A percentile compares a stretch with the other conserved stretches of the same genome.
These are phyloP conservation scores for Mycena rosella DNA, from an alignment of 768 basidiomycete species.

Conservation along the genomic window DNA sequence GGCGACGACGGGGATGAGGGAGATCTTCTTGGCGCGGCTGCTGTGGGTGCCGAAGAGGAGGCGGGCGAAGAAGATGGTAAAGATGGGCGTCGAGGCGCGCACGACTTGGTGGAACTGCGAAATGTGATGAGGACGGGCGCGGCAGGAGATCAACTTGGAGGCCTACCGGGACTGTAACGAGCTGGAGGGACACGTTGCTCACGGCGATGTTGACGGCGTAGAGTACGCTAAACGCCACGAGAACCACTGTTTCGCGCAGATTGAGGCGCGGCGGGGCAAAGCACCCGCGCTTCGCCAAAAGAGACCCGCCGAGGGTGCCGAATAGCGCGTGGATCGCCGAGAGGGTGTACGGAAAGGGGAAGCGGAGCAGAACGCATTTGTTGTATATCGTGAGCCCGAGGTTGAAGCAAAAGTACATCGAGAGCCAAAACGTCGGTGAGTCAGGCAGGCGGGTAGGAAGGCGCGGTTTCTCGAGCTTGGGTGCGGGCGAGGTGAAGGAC, in stretches of 20 bases:
- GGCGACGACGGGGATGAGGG: slow-evolving; percentile 86
- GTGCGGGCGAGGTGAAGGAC: slow-evolving; percentile 23
- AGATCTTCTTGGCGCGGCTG: slow-evolving; percentile 72
- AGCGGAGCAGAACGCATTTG: slow-evolving; percentile 90
- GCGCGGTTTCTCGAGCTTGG: slow-evolving; percentile 25
- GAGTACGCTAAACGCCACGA: slow-evolving; percentile 87
- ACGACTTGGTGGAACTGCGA: slow-evolving; percentile 96
- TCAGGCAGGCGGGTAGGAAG: slow-evolving; percentile 10
- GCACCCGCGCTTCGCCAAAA: slow-evolving; percentile 50
- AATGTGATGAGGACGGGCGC: neutral
- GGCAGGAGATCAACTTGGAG: slow-evolving; percentile 9
- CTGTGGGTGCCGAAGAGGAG: slow-evolving; percentile 74
- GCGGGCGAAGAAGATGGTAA: slow-evolving; percentile 85
- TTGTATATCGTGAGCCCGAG: slow-evolving; percentile 95
- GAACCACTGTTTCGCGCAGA: slow-evolving; percentile 65
- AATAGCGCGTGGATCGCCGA: slow-evolving; percentile 93
- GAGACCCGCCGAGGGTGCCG: slow-evolving; percentile 76
- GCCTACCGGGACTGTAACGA: slow-evolving; percentile 92
- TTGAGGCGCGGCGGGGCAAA: slow-evolving; percentile 71
- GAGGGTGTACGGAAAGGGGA: slow-evolving; percentile 96
- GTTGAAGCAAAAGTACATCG: slow-evolving; percentile 91
- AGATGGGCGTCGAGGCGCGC: slow-evolving; percentile 91
- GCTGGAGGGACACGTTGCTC: slow-evolving; percentile 89
- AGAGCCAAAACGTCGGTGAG: slow-evolving; percentile 70
- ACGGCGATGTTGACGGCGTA: slow-evolving; percentile 97